A percentile compares a stretch with the other conserved stretches of the same genome.
phyloP scores from a whole-genome alignment of 1,284 basidiomycete species.

The Ganoderma resinaceum region DNA sequence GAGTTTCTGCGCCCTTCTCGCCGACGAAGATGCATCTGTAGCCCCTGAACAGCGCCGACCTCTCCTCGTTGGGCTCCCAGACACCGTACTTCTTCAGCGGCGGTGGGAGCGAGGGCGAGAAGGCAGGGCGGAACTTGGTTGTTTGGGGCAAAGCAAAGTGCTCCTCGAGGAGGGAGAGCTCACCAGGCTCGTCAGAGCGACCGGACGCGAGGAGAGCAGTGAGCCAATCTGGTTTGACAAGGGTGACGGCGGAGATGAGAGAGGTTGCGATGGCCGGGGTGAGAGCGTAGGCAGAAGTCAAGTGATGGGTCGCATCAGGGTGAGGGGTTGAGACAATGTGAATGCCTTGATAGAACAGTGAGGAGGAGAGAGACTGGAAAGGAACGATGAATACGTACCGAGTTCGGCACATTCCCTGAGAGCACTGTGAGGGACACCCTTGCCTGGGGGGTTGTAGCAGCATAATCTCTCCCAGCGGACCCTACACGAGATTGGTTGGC shows the following conservation, averaged over 20 bases:
- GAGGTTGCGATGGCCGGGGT: constrained; percentile 58
- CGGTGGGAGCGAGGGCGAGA: constrained; percentile 54
- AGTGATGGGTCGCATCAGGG: constrained; percentile 64
- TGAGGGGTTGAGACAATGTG: constrained; percentile 53
- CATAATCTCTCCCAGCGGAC: constrained; percentile 60
- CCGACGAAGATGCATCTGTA: constrained; percentile 66
- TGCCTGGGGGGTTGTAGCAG: constrained; percentile 51
- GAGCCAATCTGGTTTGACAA: constrained; percentile 73
- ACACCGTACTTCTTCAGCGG: constrained; percentile 56
- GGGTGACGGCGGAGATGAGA: constrained; percentile 57
- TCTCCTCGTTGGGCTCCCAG: constrained; percentile 72
- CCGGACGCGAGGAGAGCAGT: constrained; percentile 58
- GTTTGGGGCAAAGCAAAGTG: constrained; percentile 55
- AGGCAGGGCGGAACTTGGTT: constrained; percentile 63
- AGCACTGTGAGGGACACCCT: constrained; percentile 40
- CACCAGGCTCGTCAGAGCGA: constrained; percentile 41
- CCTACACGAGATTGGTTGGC: constrained; percentile 35
- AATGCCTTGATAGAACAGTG: constrained; percentile 51
- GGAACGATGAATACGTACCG: constrained; percentile 44
- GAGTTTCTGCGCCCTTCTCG: constrained; percentile 57
- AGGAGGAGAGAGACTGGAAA: constrained; percentile 2
- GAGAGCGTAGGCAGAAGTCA: constrained; percentile 57
- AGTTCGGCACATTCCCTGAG: constrained; percentile 58
- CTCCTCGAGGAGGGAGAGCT: constrained; percentile 55
- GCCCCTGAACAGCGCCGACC: constrained; percentile 56